Percentiles rank a stretch among this genome's conserved stretches.
Conservation (phyloP, 2,329 filamentous ascomycete species). For the Hypoxylon sp. region DNA sequence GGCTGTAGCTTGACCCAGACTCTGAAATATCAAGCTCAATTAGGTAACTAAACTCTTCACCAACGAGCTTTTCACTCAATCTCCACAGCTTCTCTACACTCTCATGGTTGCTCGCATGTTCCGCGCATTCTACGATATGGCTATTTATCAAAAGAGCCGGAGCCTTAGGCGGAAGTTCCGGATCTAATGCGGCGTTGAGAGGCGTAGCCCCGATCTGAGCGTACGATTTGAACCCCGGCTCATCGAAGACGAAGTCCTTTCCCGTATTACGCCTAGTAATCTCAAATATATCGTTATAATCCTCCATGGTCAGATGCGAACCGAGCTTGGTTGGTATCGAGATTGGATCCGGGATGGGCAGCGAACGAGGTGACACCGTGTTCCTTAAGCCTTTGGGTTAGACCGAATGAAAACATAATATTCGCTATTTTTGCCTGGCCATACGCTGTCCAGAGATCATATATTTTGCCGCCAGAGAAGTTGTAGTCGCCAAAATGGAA, state of each 20-base stretch:
- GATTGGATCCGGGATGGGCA: conserved; percentile 56
- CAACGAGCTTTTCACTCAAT: conserved; percentile 62
- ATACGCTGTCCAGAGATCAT: conserved; percentile 62
- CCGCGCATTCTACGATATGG: conserved; percentile 54
- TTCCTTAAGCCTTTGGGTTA: conserved; percentile 54
- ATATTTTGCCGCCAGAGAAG: conserved; percentile 57
- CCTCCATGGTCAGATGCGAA: conserved; percentile 46
- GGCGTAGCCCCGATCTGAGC: conserved; percentile 60
- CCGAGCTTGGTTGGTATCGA: conserved; percentile 52
- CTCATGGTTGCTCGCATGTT: conserved; percentile 55
- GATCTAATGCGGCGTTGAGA: conserved; percentile 61
- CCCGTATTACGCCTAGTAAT: conserved; percentile 50
- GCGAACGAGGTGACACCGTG: conserved; percentile 54
- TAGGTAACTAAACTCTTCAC: conserved; percentile 51
- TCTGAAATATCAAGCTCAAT: conserved; percentile 26
- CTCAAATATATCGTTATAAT: conserved; percentile 47
- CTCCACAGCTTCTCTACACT: conserved; percentile 62
- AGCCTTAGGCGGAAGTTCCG: conserved; percentile 53
- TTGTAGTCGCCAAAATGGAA: conserved; percentile 62
- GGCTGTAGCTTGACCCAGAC: background rate
- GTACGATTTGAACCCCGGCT: conserved; percentile 56
- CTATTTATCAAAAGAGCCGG: conserved; percentile 61
- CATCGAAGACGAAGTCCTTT: conserved; percentile 41
- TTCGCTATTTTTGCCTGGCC: conserved; percentile 65
- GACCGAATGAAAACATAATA: conserved; percentile 59